Evolutionary conservation across 2,329 filamentous ascomycete species (phyloP), one percentile per base, ranked within the genome.

Genomic region (Aureobasidium sp.): DNA sequence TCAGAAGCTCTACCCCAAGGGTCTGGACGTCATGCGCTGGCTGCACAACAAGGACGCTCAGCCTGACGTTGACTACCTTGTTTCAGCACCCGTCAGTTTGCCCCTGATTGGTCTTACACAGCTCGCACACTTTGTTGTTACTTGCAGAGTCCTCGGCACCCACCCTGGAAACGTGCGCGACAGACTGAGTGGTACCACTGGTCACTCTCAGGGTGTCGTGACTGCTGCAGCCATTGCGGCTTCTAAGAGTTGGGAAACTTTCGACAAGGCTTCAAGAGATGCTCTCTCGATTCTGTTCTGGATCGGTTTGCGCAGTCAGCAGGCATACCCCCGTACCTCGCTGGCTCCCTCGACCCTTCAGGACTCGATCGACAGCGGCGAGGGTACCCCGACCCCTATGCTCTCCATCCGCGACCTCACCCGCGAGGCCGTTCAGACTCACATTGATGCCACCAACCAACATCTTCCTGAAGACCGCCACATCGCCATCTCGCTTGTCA

Each of bases 361-460:
- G 72, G 94, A 99, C 76, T 97, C 94, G 1, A 83, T 91, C 67
- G 93, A 97, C 72, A 87, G 94, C 73, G 93, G 94, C 58, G 94
- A 99, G 77, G 95, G 95, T n/a, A 84, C 83, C 6, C 94, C 95
- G 1, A 97, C 94, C 1, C 95, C 94, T 45, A 99, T 99, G 94
- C 79, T 99, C 67, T 97, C 94, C 70, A 96, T 99, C 67, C 90
- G 94, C 54, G 94, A 99, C 72, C 84, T 99, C 31, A 88, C 93
- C 0, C 85, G 89, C 70, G 83, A 87, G 47, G 89, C 95, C 67
- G 90, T 99, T 14, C 92, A 99, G 76, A 91, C 93, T 75, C 93
- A 97, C 77, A 96, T 99, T 68, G 89, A 97, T 77, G 89, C 89
- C 15, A 99, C 94, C 67, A 99, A 99, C 76, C 87, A 97, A 74